A percentile compares a stretch with the other conserved stretches of the same genome.
Conservation (phyloP, 441 rosid genomes). For the Theobroma grandiflorum region DNA sequence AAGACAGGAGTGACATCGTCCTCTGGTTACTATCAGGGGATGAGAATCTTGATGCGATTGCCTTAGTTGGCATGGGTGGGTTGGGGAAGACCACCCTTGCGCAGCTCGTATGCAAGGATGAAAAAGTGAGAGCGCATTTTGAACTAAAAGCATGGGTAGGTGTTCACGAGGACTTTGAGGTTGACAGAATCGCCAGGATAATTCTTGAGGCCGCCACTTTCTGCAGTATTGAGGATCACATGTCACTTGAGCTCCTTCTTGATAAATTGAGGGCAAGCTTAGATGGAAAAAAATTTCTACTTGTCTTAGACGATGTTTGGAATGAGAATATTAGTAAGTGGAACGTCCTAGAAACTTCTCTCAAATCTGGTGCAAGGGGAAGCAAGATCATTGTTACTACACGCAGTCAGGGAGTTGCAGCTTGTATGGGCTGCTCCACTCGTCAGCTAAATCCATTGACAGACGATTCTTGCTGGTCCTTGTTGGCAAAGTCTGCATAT, state of each 20-base stretch:
- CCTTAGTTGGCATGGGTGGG: slow-evolving; percentile 3
- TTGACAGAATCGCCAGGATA: background rate
- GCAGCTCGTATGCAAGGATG: slow-evolving; percentile 25
- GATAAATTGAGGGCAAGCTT: background rate
- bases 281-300: background rate
- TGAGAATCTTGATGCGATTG: background rate
- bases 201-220: background rate
- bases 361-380: slow-evolving; percentile 18
- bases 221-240: background rate
- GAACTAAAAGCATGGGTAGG: slow-evolving; percentile 35
- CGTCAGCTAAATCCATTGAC: background rate
- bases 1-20: background rate
- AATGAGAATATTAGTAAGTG: slow-evolving; percentile 13
- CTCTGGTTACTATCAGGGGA: background rate
- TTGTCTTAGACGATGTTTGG: slow-evolving; percentile 31
- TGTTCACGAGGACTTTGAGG: slow-evolving; percentile 24
- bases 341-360: background rate
- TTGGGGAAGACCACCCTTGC: slow-evolving; percentile 5
- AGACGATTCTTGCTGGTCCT: slow-evolving; percentile 22
- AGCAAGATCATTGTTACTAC: slow-evolving; percentile 33
- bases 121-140: slow-evolving; percentile 12
- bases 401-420: background rate
- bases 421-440: background rate
- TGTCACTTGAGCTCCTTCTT: background rate
- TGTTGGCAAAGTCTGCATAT: slow-evolving; percentile 24